Conservation (phyloP, 129 eudicot species). For the Flaveria brownii region DNA sequence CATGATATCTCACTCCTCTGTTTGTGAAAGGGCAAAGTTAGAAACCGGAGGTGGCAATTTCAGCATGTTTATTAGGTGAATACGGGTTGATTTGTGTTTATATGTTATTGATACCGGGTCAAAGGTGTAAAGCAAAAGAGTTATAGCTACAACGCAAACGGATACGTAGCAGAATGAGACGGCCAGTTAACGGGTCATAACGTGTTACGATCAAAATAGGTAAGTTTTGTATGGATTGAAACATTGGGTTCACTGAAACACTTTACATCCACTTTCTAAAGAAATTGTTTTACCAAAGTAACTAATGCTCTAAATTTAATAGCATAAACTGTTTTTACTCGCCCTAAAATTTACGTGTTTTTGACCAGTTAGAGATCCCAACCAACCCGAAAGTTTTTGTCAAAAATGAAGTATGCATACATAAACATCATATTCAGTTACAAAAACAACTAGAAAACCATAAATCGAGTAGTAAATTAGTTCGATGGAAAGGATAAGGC, state of each 20-base stretch:
- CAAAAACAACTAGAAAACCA: neutral
- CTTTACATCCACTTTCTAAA: neutral
- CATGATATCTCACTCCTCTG: conserved; percentile 96
- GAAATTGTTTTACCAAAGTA: neutral
- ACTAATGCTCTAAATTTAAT: too few species aligned
- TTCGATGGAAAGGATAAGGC: conserved; percentile 10
- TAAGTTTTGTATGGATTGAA: neutral
- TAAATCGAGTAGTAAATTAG: conserved; percentile 4
- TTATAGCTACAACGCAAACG: neutral
- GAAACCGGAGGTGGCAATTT: conserved; percentile 9
- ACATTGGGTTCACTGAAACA: neutral
- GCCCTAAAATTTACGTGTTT: neutral
- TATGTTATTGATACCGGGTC: neutral
- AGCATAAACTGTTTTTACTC: neutral
- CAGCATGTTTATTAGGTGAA: neutral
- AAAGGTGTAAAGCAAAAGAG: neutral
- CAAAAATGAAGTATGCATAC: neutral
- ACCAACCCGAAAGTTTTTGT: neutral
- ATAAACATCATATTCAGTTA: neutral
- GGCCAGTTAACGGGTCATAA: neutral
- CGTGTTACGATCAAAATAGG: neutral
- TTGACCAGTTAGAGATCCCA: neutral
- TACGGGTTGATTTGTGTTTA: neutral
- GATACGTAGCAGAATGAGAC: neutral
- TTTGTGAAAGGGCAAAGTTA: conserved; percentile 17